Conservation (phyloP, 2,329 filamentous ascomycete species). For the Pestalotiopsis sp. region DNA sequence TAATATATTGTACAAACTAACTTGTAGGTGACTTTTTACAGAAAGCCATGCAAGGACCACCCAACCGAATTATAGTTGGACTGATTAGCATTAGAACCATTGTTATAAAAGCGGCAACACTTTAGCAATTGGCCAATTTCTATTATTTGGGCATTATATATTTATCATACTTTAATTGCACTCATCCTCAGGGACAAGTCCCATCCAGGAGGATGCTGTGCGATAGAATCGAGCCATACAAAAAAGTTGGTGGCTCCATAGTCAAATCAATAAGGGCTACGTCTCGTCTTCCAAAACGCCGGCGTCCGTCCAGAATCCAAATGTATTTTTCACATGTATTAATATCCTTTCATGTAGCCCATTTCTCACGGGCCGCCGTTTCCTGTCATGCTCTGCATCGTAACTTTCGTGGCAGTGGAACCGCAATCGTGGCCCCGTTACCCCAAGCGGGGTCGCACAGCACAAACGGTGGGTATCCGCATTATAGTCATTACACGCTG, state of each 20-base stretch:
- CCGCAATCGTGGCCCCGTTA: not conserved
- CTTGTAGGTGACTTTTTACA: too few species aligned
- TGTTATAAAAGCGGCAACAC: too few species aligned
- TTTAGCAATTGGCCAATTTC: too few species aligned
- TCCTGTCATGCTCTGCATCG: not conserved
- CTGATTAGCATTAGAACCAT: too few species aligned
- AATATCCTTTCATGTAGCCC: not conserved
- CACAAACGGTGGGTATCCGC: not conserved
- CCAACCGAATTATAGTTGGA: too few species aligned
- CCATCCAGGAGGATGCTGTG: not conserved
- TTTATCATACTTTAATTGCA: not conserved
- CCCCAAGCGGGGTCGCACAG: not conserved
- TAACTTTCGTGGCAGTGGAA: not conserved
- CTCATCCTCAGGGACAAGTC: not conserved
- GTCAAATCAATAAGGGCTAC: not conserved
- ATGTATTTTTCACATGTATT: slow-evolving; percentile 3
- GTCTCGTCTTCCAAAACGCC: not conserved
- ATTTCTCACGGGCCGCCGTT: not conserved
- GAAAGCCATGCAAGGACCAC: too few species aligned
- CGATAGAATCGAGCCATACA: not conserved
- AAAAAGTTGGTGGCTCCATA: not conserved
- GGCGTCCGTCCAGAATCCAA: not conserved
- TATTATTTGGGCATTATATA: not conserved
- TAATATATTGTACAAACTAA: too few species aligned
- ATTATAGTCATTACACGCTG: not conserved